Conservation (phyloP, 495 filamentous ascomycete species). For the Oleoguttula mirabilis region DNA sequence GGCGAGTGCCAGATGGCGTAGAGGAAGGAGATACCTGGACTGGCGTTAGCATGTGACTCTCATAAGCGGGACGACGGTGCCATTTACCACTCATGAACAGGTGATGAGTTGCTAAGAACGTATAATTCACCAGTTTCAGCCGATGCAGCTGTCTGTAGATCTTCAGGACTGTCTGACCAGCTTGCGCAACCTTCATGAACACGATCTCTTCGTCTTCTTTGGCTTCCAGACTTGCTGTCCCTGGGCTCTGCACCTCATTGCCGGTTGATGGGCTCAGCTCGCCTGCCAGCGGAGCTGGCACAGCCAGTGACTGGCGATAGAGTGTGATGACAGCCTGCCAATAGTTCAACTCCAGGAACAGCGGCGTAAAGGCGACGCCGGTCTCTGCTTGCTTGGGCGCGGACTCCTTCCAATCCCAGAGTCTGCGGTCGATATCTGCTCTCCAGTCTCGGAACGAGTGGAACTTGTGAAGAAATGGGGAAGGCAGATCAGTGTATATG, state of each 20-base stretch:
- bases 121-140: conserved; percentile 84
- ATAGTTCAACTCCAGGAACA: conserved; percentile 88
- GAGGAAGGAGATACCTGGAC: conserved; percentile 84
- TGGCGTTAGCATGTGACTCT: conserved; percentile 3
- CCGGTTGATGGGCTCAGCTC: conserved; percentile 40
- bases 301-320: conserved; percentile 79
- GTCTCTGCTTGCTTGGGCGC: conserved; percentile 66
- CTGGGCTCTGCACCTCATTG: conserved; percentile 50
- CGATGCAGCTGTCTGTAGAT: conserved; percentile 85
- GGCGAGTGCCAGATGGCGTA: conserved; percentile 97
- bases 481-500: conserved; percentile 66
- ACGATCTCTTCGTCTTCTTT: conserved; percentile 78
- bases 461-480: conserved; percentile 74
- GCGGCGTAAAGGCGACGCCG: conserved; percentile 71
- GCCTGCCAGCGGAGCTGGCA: conserved; percentile 70
- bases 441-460: conserved; percentile 82
- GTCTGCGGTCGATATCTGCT: conserved; percentile 67
- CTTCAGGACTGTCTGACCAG: conserved; percentile 81
- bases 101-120: conserved; percentile 92
- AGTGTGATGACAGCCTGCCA: conserved; percentile 98
- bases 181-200: conserved; percentile 87
- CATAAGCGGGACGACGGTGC: not conserved
- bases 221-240: conserved; percentile 42
- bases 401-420: conserved; percentile 77
- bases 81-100: conserved; percentile 81